A percentile compares a stretch with the other conserved stretches of the same genome.
phyloP scores from a whole-genome alignment of 225 moss, liverwort and hornwort genomes.

The Neckera pumila region DNA sequence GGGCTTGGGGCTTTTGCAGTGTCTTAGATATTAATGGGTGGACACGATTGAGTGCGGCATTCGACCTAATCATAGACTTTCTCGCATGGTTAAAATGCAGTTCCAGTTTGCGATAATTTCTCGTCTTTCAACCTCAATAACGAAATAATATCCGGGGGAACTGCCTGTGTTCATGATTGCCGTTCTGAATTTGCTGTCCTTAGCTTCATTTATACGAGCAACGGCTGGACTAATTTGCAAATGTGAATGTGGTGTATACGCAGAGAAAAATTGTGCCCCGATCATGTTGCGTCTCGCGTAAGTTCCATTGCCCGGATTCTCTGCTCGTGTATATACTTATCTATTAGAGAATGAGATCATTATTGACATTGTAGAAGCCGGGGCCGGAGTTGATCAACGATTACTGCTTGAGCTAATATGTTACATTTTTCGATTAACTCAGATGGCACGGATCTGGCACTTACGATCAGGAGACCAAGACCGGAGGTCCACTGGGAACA shows the following conservation, averaged over 20 bases:
- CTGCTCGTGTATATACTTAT: background rate
- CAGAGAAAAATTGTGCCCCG: slow-evolving; percentile 93
- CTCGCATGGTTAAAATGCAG: too few relatives aligned
- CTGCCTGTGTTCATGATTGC: background rate
- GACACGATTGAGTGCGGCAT: too few relatives aligned
- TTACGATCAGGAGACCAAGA: slow-evolving; percentile 50
- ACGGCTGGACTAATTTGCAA: too few relatives aligned
- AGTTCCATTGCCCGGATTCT: background rate
- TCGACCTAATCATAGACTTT: background rate
- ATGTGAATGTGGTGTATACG: background rate
- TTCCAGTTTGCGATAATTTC: too few relatives aligned
- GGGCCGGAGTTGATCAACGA: background rate
- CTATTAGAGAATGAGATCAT: background rate
- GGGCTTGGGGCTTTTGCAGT: too few relatives aligned
- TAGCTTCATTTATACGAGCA: background rate
- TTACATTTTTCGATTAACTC: background rate
- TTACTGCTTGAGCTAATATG: background rate
- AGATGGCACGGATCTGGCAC: slow-evolving; percentile 96
- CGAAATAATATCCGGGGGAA: too few relatives aligned
- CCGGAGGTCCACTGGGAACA: slow-evolving; percentile 91
- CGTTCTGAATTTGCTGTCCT: background rate
- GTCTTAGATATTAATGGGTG: background rate
- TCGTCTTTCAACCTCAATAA: too few relatives aligned
- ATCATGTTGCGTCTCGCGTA: slow-evolving; percentile 85
- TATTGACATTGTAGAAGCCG: background rate